phyloP scores from a whole-genome alignment of 257 asterid species.

The Phtheirospermum japonicum region DNA sequence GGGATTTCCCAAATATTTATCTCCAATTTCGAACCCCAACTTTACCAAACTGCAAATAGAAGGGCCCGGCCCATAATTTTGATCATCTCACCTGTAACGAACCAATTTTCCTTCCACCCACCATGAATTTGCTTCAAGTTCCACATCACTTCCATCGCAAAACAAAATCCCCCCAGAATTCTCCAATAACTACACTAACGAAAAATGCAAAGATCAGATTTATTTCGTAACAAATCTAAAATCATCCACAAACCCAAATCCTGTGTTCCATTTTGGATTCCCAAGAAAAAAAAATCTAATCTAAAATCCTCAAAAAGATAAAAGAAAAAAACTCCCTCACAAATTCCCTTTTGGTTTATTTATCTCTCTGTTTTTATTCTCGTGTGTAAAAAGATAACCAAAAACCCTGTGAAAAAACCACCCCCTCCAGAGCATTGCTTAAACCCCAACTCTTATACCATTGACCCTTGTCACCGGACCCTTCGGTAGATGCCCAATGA shows the following conservation, averaged over 20 bases:
- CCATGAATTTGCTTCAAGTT: slow-evolving; percentile 31
- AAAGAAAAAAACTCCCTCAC: too few species aligned
- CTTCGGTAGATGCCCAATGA: slow-evolving; percentile 38
- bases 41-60: slow-evolving; percentile 28
- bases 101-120: slow-evolving; percentile 30
- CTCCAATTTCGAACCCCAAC: too few species aligned
- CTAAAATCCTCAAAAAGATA: slow-evolving; percentile 11
- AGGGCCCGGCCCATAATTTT: slow-evolving; percentile 15
- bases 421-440: slow-evolving; percentile 43
- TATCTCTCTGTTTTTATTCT: neutral
- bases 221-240: slow-evolving; percentile 18
- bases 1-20: too few species aligned
- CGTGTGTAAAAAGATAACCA: slow-evolving; percentile 30
- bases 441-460: slow-evolving; percentile 93
- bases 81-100: slow-evolving; percentile 46
- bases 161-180: slow-evolving; percentile 10
- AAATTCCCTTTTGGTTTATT: slow-evolving; percentile 4
- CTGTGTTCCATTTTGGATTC: slow-evolving; percentile 13
- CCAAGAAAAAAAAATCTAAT: slow-evolving; percentile 9
- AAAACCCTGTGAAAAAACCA: slow-evolving; percentile 79
- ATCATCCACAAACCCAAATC: slow-evolving; percentile 27
- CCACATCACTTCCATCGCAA: slow-evolving; percentile 22
- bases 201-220: slow-evolving; percentile 35
- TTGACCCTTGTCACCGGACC: slow-evolving; percentile 57
- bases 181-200: slow-evolving; percentile 21